Evolutionary conservation across 305 asterid species (phyloP), one percentile per base, ranked within the genome.

Genomic region (Rubia peregrina): DNA sequence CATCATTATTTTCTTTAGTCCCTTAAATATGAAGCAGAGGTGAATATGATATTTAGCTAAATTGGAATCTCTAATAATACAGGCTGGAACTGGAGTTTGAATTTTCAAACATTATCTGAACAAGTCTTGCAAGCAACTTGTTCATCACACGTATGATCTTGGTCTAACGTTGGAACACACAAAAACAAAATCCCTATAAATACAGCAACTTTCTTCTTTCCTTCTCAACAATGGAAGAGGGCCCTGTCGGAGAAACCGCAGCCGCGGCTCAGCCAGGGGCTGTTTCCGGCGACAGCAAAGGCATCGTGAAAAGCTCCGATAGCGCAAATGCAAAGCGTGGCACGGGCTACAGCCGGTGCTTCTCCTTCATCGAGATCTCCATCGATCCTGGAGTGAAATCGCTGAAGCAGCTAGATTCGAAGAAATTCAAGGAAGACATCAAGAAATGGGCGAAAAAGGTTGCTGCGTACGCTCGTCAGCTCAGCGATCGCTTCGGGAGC

Each of bases 401-500:
- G 41, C 82, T 92, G 74, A 85, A 90, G 76, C 90, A 88, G 17
- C 70, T 90, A 77, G 91, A 90, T 78, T 90, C 98, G 2, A 77
- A 79, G 36, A 85, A 87, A 83, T 74, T 92, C 75, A 92, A 90
- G 72, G 80, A 83, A 9, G 89, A 80, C 49, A 90, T 92, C 87
- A 83, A 67, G 84, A 87, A 72, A 87, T 92, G 98, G 96, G 98
- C 98, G 11, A 88, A 88, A 74, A 83, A 78, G 17, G 96, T 92
- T 0, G 96, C 74, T 62, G 53, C 74, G 53, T 91, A 86, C 48
- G 94, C 96, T 30, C 83, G 95, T 7, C 96, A 91, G 74, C 41
- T 89, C 36, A 91, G 95, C 77, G 85, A 77, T 40, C 83, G 43
- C 40, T 74, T 85, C 6, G 86, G 89, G 70, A 82, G 86, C 84